phyloP scores from a whole-genome alignment of 2,329 filamentous ascomycete species.

The Sphaerulina vaccinii region DNA sequence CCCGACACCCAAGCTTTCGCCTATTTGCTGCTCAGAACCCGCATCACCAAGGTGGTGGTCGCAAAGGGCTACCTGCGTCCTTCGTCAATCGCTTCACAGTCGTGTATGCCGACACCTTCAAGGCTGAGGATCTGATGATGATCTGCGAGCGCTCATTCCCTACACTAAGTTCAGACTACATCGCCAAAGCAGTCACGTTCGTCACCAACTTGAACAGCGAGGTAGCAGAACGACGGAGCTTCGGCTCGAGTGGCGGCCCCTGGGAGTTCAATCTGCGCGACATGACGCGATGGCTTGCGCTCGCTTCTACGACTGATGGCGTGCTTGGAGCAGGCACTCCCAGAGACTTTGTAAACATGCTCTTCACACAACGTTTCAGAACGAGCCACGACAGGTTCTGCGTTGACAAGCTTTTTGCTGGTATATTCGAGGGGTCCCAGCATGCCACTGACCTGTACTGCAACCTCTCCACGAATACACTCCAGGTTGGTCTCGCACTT shows the following conservation, averaged over 20 bases:
- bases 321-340: constrained; percentile 61
- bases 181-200: constrained; percentile 71
- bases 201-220: constrained; percentile 76
- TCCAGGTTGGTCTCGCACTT: constrained; percentile 78
- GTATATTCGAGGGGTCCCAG: constrained; percentile 57
- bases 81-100: constrained; percentile 99
- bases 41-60: constrained; percentile 91
- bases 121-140: constrained; percentile 71
- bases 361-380: constrained; percentile 87
- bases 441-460: constrained; percentile 62
- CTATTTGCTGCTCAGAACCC: constrained; percentile 97
- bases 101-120: constrained; percentile 92
- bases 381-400: constrained; percentile 64
- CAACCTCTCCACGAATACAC: constrained; percentile 61
- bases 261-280: constrained; percentile 97
- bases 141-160: constrained; percentile 82
- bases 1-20: constrained; percentile 83
- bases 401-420: constrained; percentile 64
- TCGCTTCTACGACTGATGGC: constrained; percentile 62
- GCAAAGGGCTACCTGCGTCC: constrained; percentile 89
- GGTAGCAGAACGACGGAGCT: constrained; percentile 56
- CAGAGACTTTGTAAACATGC: constrained; percentile 74
- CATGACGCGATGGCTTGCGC: constrained; percentile 79
- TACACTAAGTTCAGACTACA: constrained; percentile 56
- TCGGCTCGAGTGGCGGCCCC: constrained; percentile 65